phyloP scores from a whole-genome alignment of 2,329 filamentous ascomycete species.

The Ophiognomonia clavigignenti-juglandacearum region DNA sequence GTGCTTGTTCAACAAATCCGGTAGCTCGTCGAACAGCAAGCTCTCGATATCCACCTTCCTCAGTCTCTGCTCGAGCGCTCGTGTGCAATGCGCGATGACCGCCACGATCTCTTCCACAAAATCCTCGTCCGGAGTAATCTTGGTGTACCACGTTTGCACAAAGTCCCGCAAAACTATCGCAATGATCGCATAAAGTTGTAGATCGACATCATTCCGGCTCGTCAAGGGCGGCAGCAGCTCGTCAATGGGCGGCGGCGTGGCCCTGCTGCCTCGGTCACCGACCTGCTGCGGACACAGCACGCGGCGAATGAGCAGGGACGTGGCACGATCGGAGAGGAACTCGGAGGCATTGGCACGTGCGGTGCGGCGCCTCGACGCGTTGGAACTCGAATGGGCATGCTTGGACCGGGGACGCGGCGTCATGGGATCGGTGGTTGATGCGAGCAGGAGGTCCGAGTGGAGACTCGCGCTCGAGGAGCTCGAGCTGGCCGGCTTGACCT shows the following conservation, averaged over 20 bases:
- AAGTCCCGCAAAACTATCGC: conserved; percentile 87
- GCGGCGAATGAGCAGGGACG: conserved; percentile 73
- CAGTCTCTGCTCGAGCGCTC: conserved; percentile 80
- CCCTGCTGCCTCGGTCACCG: conserved; percentile 51
- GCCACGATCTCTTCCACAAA: conserved; percentile 86
- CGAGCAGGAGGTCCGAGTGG: conserved; percentile 2
- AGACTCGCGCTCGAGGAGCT: conserved; percentile 5
- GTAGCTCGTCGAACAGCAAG: conserved; percentile 81
- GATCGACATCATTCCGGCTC: conserved; percentile 87
- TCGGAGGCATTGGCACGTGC: conserved; percentile 28
- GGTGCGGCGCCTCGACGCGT: conserved; percentile 13
- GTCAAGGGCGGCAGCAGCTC: conserved; percentile 86
- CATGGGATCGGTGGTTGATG: conserved; percentile 26
- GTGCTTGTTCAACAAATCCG: conserved; percentile 75
- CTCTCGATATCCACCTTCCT: conserved; percentile 78
- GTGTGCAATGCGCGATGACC: conserved; percentile 87
- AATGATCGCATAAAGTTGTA: conserved; percentile 88
- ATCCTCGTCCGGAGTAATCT: conserved; percentile 83
- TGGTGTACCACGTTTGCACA: conserved; percentile 87
- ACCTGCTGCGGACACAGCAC: conserved; percentile 73
- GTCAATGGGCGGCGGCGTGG: conserved; percentile 59
- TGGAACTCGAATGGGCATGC: conserved; percentile 18
- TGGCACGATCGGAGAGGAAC: conserved; percentile 72
- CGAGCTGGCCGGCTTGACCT: conserved; percentile 10
- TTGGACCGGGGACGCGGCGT: conserved; percentile 24